phyloP scores from a whole-genome alignment of 257 asterid species.

The Solanum virginianum region DNA sequence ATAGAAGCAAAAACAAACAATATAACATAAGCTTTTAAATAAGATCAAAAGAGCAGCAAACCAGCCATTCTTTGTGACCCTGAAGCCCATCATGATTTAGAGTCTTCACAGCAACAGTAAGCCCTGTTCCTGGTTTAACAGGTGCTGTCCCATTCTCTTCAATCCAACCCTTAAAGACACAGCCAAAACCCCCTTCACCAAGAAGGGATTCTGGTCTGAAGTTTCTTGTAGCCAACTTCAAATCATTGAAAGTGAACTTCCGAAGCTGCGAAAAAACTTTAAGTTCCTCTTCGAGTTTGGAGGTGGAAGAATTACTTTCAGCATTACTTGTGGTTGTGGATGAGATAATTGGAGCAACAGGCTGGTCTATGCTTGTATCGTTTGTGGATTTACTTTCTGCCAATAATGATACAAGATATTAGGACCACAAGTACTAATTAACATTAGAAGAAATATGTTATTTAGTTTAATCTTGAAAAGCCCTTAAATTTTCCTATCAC shows the following conservation, averaged over 20 bases:
- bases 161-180: constrained; percentile 74
- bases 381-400: constrained; percentile 51
- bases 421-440: neutral
- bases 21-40: neutral
- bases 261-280: constrained; percentile 54
- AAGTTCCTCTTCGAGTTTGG: constrained; percentile 55
- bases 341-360: constrained; percentile 22
- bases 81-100: constrained; percentile 73
- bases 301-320: constrained; percentile 46
- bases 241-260: constrained; percentile 52
- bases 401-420: neutral
- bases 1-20: neutral
- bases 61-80: constrained; percentile 95
- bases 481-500: neutral
- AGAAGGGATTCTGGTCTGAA: constrained; percentile 66
- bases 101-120: constrained; percentile 69
- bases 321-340: constrained; percentile 55
- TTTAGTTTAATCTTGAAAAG: neutral
- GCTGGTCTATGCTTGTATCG: constrained; percentile 33
- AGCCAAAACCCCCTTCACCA: constrained; percentile 72
- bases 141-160: constrained; percentile 66
- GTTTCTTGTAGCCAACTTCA: constrained; percentile 56
- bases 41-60: constrained; percentile 10
- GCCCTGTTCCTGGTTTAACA: constrained; percentile 64
- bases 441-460: neutral